Evolutionary conservation across 1,284 basidiomycete genomes (phyloP), one percentile per base, ranked within the genome.

Genomic region (Trametes versicolor): DNA sequence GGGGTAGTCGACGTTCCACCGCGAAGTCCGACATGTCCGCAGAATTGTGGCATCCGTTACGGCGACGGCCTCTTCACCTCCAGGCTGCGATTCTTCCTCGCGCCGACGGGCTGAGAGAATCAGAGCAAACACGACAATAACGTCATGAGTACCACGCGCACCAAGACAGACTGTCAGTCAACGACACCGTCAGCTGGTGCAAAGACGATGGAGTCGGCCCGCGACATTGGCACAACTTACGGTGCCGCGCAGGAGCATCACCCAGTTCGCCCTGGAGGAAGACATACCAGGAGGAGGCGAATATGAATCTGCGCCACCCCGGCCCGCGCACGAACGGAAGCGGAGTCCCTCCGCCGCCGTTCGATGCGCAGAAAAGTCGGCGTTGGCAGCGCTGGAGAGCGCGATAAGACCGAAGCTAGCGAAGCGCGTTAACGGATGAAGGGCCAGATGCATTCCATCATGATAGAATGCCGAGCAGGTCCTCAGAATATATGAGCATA

Each of bases 181-280:
- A 41, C 39, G 4, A 32, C 53, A 17, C 29, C 54, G 54, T 56
- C 54, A 56, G 54, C 54, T 45, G 54, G 54, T 56, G 15, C 41
- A 9, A 13, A 27, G 41, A 55, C 53, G 39, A 43, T 41, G 25
- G 23, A 27, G 12, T 34, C 41, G 52, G 52, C 54, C 54, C 41
- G 41, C 27, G 27, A 19, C 2, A 19, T 9, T 45, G 37, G 29
- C n/a, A 17, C 25, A 12, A 17, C 27, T 1, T 47, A 23, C 27
- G 32, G 10, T 21, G 50, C 17, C 9, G 50, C 5, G 12, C 27
- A 17, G 49, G 13, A 32, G 49, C 49, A 27, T 23, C 13, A 13
- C 7, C 27, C 10, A 29, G 6, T 32, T 8, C 49, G 49, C 27
- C 8, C 8, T 25, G 49, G 9, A 19, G 15, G 13, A 7, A 50